phyloP scores from a whole-genome alignment of 768 basidiomycete species.

The Calocera viscosa region DNA sequence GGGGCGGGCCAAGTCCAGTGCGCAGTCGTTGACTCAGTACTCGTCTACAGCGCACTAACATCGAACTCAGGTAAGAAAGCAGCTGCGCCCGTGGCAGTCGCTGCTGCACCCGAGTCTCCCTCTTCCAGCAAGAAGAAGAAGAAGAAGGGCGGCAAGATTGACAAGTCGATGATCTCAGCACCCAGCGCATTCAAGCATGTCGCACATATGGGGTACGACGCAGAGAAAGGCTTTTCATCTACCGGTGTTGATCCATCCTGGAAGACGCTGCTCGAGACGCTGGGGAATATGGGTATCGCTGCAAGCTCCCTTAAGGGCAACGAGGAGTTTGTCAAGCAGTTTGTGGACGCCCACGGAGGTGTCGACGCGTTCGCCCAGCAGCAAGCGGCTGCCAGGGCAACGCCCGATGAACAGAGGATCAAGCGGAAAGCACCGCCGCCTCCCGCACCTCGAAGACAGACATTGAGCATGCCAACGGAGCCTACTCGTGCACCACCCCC shows the following conservation, averaged over 20 bases:
- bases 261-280: slow-evolving; percentile 54
- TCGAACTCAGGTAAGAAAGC: background rate
- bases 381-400: slow-evolving; percentile 20
- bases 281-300: slow-evolving; percentile 55
- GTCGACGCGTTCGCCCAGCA: slow-evolving; percentile 31
- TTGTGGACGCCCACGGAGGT: slow-evolving; percentile 43
- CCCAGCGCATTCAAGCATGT: slow-evolving; percentile 75
- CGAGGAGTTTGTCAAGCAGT: slow-evolving; percentile 82
- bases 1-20: slow-evolving; percentile 42
- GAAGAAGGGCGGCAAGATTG: slow-evolving; percentile 66
- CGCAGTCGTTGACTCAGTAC: background rate
- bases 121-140: slow-evolving; percentile 38
- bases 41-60: background rate
- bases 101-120: slow-evolving; percentile 31
- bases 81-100: background rate
- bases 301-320: slow-evolving; percentile 59
- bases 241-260: slow-evolving; percentile 84
- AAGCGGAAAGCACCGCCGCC: slow-evolving; percentile 28
- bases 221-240: slow-evolving; percentile 73
- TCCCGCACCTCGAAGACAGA: slow-evolving; percentile 32
- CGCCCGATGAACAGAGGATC: slow-evolving; percentile 8
- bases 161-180: slow-evolving; percentile 84
- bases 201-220: slow-evolving; percentile 90
- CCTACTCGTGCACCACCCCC: slow-evolving; percentile 26
- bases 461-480: slow-evolving; percentile 20